Evolutionary conservation across 108 stramenopile species (phyloP).

Genomic region (Mayamaea pseudoterrestris): DNA sequence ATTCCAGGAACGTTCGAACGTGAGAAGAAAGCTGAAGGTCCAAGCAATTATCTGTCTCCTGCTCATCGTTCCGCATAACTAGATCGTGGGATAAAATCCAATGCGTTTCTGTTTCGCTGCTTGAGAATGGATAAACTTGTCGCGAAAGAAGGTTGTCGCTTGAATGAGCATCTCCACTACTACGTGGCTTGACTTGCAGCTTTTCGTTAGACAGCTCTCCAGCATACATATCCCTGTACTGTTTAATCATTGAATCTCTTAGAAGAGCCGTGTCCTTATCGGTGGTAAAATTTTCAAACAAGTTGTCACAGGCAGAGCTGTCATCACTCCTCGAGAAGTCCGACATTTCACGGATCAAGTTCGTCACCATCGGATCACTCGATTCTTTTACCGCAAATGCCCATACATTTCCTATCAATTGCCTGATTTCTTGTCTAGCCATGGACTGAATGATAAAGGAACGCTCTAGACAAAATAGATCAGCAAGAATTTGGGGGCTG

Average conservation of each 20-base stretch:
- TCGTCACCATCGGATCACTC: conserved; percentile 2
- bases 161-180: neutral
- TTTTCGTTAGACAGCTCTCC: neutral
- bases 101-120: conserved; percentile 22
- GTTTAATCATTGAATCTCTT: conserved; percentile 16
- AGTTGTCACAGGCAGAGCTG: neutral
- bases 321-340: conserved; percentile 9
- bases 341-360: conserved; percentile 12
- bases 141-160: conserved; percentile 15
- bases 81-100: conserved; percentile 37
- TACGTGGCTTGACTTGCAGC: neutral
- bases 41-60: neutral
- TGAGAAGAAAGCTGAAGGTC: conserved; percentile 10
- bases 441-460: conserved; percentile 44
- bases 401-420: conserved; percentile 23
- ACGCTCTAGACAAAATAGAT: conserved; percentile 49
- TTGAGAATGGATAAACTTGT: conserved; percentile 36
- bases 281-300: conserved; percentile 32
- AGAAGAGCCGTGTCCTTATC: conserved; percentile 21
- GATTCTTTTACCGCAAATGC: conserved; percentile 9
- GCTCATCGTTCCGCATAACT: neutral
- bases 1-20: conserved; percentile 32
- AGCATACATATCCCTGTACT: conserved; percentile 35
- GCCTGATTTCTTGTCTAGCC: conserved; percentile 41
- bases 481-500: conserved; percentile 39